Evolutionary conservation across 2,329 filamentous ascomycete genomes (phyloP).

Genomic region (Aspergillus glaucus): DNA sequence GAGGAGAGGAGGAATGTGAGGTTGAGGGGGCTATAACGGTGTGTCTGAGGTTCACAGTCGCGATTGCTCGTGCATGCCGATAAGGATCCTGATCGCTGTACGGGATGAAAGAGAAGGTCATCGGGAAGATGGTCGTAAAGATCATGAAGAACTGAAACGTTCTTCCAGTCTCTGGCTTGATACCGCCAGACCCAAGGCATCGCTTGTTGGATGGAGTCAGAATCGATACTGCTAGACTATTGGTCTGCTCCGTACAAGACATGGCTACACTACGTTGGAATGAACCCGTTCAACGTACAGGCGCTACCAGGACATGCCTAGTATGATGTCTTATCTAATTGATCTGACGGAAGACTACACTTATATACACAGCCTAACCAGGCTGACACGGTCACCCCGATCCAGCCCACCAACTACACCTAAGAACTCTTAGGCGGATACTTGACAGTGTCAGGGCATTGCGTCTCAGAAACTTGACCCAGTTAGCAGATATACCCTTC

Average conservation of each 20-base stretch:
- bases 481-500: not conserved
- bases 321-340: too few species aligned
- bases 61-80: conserved; percentile 73
- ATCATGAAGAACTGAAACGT: conserved; percentile 61
- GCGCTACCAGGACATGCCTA: too few species aligned
- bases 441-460: conserved; percentile 58
- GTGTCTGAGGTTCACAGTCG: not conserved
- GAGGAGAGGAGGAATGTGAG: conserved; percentile 50
- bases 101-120: conserved; percentile 83
- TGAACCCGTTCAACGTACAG: too few species aligned
- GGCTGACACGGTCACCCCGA: too few species aligned
- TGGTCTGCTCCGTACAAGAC: too few species aligned
- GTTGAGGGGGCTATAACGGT: conserved; percentile 33
- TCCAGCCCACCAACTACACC: not conserved
- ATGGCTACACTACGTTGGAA: too few species aligned
- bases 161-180: too few species aligned
- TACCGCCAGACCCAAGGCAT: too few species aligned
- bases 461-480: conserved; percentile 38
- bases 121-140: conserved; percentile 85
- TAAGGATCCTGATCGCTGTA: conserved; percentile 90
- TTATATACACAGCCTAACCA: too few species aligned
- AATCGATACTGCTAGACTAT: too few species aligned
- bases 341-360: too few species aligned
- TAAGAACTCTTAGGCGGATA: conserved; percentile 53
- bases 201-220: too few species aligned